phyloP scores from a whole-genome alignment of 768 basidiomycete genomes.

The Amanita pseudoporphyria region DNA sequence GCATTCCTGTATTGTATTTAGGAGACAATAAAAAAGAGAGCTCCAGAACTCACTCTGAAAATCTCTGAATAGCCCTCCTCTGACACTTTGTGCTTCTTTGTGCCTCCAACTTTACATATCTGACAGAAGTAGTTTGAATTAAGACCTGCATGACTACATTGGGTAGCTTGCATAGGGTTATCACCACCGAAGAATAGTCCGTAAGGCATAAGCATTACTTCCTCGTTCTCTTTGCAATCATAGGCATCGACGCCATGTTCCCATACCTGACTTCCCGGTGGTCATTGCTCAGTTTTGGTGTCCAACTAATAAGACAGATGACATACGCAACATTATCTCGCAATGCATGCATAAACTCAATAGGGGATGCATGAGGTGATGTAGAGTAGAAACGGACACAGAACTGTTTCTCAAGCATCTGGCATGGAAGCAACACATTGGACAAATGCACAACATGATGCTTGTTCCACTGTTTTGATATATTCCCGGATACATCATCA shows the following conservation, averaged over 20 bases:
- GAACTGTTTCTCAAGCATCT: constrained; percentile 22
- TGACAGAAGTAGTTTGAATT: constrained; percentile 30
- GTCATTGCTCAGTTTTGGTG: neutral
- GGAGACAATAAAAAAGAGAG: neutral
- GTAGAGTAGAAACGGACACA: constrained; percentile 17
- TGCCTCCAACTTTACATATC: constrained; percentile 25
- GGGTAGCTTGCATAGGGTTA: constrained; percentile 38
- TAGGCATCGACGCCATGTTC: constrained; percentile 27
- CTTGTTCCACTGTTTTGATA: constrained; percentile 38
- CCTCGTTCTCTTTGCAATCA: constrained; percentile 14
- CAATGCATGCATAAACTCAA: constrained; percentile 22
- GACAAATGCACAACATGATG: constrained; percentile 29
- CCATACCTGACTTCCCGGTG: too few species aligned
- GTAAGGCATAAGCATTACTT: constrained; percentile 17
- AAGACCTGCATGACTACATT: constrained; percentile 34
- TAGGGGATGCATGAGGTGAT: constrained; percentile 23
- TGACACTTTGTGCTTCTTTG: constrained; percentile 7
- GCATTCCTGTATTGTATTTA: neutral
- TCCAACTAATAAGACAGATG: neutral
- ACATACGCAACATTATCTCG: constrained; percentile 11
- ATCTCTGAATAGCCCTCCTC: constrained; percentile 15
- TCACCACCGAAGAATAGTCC: constrained; percentile 29
- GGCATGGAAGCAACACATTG: constrained; percentile 18
- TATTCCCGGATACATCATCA: constrained; percentile 35
- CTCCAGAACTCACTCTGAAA: constrained; percentile 12